Evolutionary conservation across 2,329 filamentous ascomycete species (phyloP), one percentile per base, ranked within the genome.

Genomic region (Scedosporium dehoogii): DNA sequence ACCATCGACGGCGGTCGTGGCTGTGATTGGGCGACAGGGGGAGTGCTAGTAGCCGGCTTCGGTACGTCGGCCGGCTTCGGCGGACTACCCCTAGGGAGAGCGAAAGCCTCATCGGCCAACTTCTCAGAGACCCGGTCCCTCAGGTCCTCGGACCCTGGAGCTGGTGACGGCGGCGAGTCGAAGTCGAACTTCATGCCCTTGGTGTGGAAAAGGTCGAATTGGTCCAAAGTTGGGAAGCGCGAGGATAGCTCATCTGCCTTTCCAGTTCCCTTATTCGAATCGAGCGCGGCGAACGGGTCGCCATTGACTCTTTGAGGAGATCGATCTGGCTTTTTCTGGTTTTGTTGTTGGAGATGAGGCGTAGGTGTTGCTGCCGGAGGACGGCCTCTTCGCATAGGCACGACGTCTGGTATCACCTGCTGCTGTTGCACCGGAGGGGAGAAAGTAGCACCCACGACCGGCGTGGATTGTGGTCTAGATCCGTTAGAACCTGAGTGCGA

Each of bases 221-320:
- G 91, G 69, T 97, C 92, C 25, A 99, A 79, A 5, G 91, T 92
- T 0, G 94, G 94, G 68, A 97, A 99, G 60, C 89, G 85, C 29
- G 85, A 82, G 0, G 93, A 91, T 27, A 97, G 78, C 70, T 97
- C 93, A 67, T 97, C 94, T 2, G 80, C 79, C 41, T 81, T 77
- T 2, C 55, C n/a, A 6, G 62, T 33, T 3, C 68, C 33, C 44
- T 73, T 65, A 63, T 83, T 86, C 2, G 88, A 83, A 72, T 99
- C 94, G 27, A 99, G 81, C 0, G 91, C 91, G 18, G 91, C 91
- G 72, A 97, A 99, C 0, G 94, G 94, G 73, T 99, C 94, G 57
- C 84, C 86, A 27, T 82, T 81, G 51, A 87, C 86, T 66, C 87
- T 83, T 67, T 86, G 83, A 0, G 91, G 88, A 4, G 90, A 91